Evolutionary conservation across 2,329 filamentous ascomycete species (phyloP).

Genomic region (Colletotrichum phormii): DNA sequence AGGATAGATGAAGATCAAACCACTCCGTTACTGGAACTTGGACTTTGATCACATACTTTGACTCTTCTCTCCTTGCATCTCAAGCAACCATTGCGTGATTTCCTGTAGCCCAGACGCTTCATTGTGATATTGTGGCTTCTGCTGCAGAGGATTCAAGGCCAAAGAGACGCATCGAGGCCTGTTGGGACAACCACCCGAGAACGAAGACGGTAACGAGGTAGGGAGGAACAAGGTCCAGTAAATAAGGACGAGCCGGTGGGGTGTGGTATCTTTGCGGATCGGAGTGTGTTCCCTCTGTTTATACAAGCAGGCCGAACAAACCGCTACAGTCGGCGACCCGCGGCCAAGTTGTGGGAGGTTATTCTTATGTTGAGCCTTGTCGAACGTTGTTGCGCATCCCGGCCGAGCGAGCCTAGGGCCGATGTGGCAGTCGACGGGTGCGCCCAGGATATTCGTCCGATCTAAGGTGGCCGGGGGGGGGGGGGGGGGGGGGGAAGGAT

Average conservation of each 20-base stretch:
- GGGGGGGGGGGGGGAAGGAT: too few relatives aligned
- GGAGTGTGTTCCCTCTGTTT: slow-evolving; percentile 21
- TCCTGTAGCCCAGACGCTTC: slow-evolving; percentile 49
- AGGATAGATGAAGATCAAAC: background rate
- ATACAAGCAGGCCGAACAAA: slow-evolving; percentile 8
- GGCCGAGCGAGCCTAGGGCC: slow-evolving; percentile 13
- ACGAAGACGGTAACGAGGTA: slow-evolving; percentile 29
- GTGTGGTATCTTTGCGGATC: slow-evolving; percentile 4
- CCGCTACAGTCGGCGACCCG: background rate
- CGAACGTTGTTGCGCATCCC: slow-evolving; percentile 7
- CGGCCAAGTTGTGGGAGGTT: slow-evolving; percentile 2
- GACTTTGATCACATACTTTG: slow-evolving; percentile 42
- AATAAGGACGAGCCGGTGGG: slow-evolving; percentile 32
- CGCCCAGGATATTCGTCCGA: slow-evolving; percentile 29
- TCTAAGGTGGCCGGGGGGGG: background rate
- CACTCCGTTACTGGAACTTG: too few relatives aligned
- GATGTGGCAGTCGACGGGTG: slow-evolving; percentile 4
- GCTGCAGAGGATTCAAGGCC: background rate
- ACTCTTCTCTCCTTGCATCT: slow-evolving; percentile 51
- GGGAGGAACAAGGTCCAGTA: slow-evolving; percentile 23
- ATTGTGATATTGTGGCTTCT: slow-evolving; percentile 23
- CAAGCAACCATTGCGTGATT: slow-evolving; percentile 49
- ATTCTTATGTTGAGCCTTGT: slow-evolving; percentile 30
- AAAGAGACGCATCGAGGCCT: background rate
- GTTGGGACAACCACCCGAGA: slow-evolving; percentile 14